Conservation (phyloP, 805 yeast genomes). For the Candida orba region DNA sequence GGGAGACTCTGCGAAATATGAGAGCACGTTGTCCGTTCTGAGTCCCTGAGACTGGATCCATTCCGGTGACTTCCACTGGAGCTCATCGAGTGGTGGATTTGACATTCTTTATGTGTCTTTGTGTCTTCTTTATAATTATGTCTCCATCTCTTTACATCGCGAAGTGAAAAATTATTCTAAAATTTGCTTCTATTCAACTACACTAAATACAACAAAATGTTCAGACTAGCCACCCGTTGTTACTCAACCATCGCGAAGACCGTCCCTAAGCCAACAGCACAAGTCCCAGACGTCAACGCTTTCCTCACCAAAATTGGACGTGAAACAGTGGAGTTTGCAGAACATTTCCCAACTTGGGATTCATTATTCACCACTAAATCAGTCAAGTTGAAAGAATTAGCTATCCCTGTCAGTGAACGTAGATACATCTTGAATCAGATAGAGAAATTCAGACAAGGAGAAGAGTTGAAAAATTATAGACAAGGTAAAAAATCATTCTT, state of each 20-base stretch:
- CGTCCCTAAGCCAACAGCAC: slow-evolving; percentile 42
- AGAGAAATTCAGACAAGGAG: slow-evolving; percentile 55
- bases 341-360: slow-evolving; percentile 63
- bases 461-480: slow-evolving; percentile 46
- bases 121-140: no score
- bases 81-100: slow-evolving; percentile 57
- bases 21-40: slow-evolving; percentile 83
- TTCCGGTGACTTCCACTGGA: slow-evolving; percentile 97
- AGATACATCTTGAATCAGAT: slow-evolving; percentile 69
- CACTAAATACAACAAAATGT: no score
- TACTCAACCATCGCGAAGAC: not conserved
- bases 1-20: slow-evolving; percentile 90
- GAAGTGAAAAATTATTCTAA: no score
- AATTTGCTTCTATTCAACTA: no score
- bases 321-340: slow-evolving; percentile 57
- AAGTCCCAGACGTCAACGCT: slow-evolving; percentile 61
- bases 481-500: slow-evolving; percentile 63
- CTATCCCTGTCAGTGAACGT: slow-evolving; percentile 67
- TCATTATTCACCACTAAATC: slow-evolving; percentile 54
- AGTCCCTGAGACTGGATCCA: slow-evolving; percentile 90
- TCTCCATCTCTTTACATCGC: no score
- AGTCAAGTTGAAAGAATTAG: slow-evolving; percentile 58
- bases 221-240: slow-evolving; percentile 1
- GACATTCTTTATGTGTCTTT: no score
- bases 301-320: slow-evolving; percentile 81